Percentiles rank a stretch among this genome's conserved stretches.
phyloP scores from a whole-genome alignment of 2,329 filamentous ascomycete species.

The Ceratocystis ficicola region DNA sequence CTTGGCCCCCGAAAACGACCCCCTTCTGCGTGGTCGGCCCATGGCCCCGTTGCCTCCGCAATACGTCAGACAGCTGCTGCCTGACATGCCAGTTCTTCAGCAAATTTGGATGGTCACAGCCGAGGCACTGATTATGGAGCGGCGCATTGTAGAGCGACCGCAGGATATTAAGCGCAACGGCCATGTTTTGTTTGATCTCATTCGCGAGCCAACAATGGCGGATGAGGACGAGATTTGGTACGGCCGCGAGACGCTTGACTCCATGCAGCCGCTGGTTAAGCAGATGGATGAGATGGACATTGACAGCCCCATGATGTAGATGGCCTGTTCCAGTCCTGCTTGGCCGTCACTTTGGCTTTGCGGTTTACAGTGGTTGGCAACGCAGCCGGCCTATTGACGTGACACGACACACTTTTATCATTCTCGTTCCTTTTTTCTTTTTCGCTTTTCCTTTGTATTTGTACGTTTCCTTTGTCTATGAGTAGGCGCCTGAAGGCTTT shows the following conservation, averaged over 20 bases:
- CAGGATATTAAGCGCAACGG: slow-evolving; percentile 52
- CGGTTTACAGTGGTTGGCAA: neutral
- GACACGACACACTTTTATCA: neutral
- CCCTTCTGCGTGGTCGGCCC: slow-evolving; percentile 40
- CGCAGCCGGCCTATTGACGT: neutral
- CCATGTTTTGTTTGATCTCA: slow-evolving; percentile 51
- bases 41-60: slow-evolving; percentile 45
- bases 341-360: neutral
- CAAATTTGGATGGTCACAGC: slow-evolving; percentile 52
- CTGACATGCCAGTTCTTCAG: slow-evolving; percentile 46
- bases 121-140: slow-evolving; percentile 48
- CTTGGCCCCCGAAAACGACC: slow-evolving; percentile 8
- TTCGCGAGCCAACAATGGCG: slow-evolving; percentile 46
- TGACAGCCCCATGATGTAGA: slow-evolving; percentile 15
- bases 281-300: slow-evolving; percentile 38
- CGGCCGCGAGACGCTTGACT: slow-evolving; percentile 41
- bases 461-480: neutral
- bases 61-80: slow-evolving; percentile 38
- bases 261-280: slow-evolving; percentile 40
- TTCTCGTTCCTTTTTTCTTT: slow-evolving; percentile 12
- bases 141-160: slow-evolving; percentile 45
- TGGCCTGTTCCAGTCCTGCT: neutral
- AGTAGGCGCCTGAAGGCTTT: neutral
- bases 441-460: slow-evolving; percentile 9
- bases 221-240: slow-evolving; percentile 54